Conservation (phyloP, 352 stramenopile genomes). For the Pythium sp. region DNA sequence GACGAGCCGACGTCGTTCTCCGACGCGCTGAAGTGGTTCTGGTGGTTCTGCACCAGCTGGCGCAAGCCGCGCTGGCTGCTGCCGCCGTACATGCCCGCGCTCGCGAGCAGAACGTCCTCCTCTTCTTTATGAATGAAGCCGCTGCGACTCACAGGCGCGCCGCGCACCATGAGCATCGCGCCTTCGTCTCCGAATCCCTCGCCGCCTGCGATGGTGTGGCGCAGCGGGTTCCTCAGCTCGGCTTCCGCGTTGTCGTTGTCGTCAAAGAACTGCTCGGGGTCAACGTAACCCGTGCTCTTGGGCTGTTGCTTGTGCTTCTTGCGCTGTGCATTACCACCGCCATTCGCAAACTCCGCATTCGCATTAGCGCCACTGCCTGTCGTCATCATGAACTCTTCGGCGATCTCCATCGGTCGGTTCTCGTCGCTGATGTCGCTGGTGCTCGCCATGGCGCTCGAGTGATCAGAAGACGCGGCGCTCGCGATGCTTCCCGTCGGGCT, state of each 20-base stretch:
- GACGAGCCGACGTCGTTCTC: slow-evolving; percentile 44
- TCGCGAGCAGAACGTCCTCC: slow-evolving; percentile 71
- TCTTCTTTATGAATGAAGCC: slow-evolving; percentile 61
- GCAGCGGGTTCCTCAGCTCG: slow-evolving; percentile 22
- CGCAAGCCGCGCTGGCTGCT: slow-evolving; percentile 65
- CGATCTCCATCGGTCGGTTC: slow-evolving; percentile 36
- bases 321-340: background rate
- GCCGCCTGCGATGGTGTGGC: slow-evolving; percentile 26
- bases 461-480: slow-evolving; percentile 29
- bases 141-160: slow-evolving; percentile 53
- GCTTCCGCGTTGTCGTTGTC: slow-evolving; percentile 10
- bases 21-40: slow-evolving; percentile 56
- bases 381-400: slow-evolving; percentile 20
- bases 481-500: slow-evolving; percentile 39
- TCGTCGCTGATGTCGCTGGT: slow-evolving; percentile 35
- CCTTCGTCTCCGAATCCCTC: slow-evolving; percentile 41
- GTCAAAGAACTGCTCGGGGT: background rate
- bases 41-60: slow-evolving; percentile 73
- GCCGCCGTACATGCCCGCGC: slow-evolving; percentile 64
- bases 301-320: slow-evolving; percentile 11
- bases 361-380: background rate
- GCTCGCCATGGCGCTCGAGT: slow-evolving; percentile 30
- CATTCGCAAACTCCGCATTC: background rate
- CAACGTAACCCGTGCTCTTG: slow-evolving; percentile 12
- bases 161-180: slow-evolving; percentile 33